Evolutionary conservation across 1,139 yeast genomes (phyloP).

Genomic region (Nakaseomyces glabratus): DNA sequence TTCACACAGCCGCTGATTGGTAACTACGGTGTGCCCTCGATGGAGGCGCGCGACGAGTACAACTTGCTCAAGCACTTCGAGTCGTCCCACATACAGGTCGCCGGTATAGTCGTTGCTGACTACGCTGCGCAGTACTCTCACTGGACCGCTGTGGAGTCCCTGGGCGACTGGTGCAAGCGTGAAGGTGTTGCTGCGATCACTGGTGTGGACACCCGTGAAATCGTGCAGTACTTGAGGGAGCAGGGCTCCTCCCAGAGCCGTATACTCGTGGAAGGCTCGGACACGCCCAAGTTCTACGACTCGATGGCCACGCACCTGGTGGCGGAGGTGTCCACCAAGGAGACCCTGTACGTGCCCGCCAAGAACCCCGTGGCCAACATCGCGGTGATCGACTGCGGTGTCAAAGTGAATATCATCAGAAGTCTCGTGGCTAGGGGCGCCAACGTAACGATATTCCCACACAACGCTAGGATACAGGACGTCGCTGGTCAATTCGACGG

Average conservation of each 20-base stretch:
- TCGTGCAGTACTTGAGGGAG: slow-evolving; percentile 87
- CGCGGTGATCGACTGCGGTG: slow-evolving; percentile 96
- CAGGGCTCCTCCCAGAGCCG: slow-evolving; percentile 90
- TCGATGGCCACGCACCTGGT: slow-evolving; percentile 90
- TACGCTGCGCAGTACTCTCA: slow-evolving; percentile 92
- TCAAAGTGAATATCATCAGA: slow-evolving; percentile 91
- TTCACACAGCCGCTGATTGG: slow-evolving; percentile 97
- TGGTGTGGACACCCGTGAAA: slow-evolving; percentile 93
- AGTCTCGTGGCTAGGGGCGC: slow-evolving; percentile 93
- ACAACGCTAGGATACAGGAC: slow-evolving; percentile 84
- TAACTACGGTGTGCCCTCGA: slow-evolving; percentile 94
- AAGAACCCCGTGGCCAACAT: slow-evolving; percentile 44
- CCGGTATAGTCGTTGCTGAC: slow-evolving; percentile 93
- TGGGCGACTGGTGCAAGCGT: slow-evolving; percentile 92
- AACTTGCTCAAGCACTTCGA: slow-evolving; percentile 84
- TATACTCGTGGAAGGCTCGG: slow-evolving; percentile 73
- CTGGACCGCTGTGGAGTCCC: slow-evolving; percentile 97
- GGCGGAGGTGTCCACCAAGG: slow-evolving; percentile 87
- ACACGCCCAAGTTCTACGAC: slow-evolving; percentile 25
- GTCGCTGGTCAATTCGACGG: slow-evolving; percentile 92
- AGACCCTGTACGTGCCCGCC: slow-evolving; percentile 80
- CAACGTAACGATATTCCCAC: slow-evolving; percentile 91
- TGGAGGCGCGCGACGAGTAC: slow-evolving; percentile 68
- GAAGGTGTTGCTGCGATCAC: slow-evolving; percentile 95
- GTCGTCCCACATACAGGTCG: slow-evolving; percentile 83